These are phyloP conservation scores for Castanospermum australe DNA, from an alignment of 306 rosid genomes.

Conservation along the genomic window DNA sequence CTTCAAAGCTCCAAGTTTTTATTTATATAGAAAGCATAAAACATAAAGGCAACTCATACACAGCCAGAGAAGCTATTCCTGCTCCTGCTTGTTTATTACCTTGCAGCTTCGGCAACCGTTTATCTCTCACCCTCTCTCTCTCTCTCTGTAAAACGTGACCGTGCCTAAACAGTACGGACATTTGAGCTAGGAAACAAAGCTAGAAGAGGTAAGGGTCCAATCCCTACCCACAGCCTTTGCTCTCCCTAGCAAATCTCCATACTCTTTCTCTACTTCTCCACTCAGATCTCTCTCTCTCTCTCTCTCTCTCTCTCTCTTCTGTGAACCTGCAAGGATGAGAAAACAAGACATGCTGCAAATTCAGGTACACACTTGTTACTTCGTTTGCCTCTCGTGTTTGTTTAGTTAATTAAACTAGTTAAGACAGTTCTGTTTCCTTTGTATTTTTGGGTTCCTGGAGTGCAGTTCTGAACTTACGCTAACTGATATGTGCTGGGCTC, in stretches of 20 bases:
- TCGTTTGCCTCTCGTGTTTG: background rate
- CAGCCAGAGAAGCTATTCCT: constrained; percentile 5
- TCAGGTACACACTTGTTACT: constrained; percentile 55
- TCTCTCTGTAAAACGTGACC: constrained; percentile 26
- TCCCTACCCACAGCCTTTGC: constrained; percentile 44
- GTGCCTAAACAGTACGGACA: constrained; percentile 33
- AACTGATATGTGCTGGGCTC: constrained; percentile 12
- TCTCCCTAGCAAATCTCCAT: constrained; percentile 25
- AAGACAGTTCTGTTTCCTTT: background rate
- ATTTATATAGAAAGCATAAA: constrained; percentile 19
- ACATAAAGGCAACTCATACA: constrained; percentile 32
- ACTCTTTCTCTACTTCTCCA: constrained; percentile 15
- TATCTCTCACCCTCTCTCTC: background rate
- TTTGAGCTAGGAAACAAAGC: constrained; percentile 39
- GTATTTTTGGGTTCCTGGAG: background rate
- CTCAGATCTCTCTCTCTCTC: constrained; percentile 8
- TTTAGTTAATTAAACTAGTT: background rate
- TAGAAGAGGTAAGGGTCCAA: constrained; percentile 27
- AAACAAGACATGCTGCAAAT: constrained; percentile 75
- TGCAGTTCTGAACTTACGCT: background rate
- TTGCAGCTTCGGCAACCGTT: constrained; percentile 29
- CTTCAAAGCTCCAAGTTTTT: background rate
- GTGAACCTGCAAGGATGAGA: constrained; percentile 49
- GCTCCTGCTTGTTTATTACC: constrained; percentile 35
- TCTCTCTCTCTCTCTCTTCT: background rate